phyloP scores from a whole-genome alignment of 257 asterid species.

The Nyctanthes arbortristis region DNA sequence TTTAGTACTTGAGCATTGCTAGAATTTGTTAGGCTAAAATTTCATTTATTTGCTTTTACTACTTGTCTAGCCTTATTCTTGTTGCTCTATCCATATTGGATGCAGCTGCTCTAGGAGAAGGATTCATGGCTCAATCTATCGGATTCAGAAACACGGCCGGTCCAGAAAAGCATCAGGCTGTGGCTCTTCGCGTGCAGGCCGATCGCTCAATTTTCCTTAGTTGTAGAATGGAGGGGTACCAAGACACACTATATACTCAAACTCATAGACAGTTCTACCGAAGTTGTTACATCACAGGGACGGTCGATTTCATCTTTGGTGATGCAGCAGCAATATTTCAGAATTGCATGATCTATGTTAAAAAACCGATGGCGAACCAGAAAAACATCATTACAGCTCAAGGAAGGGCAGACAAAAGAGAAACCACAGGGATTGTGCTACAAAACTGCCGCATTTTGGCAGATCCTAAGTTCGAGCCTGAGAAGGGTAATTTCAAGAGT shows the following conservation, averaged over 20 bases:
- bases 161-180: slow-evolving; percentile 86
- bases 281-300: slow-evolving; percentile 72
- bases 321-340: slow-evolving; percentile 76
- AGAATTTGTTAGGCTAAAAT: no score
- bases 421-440: slow-evolving; percentile 6
- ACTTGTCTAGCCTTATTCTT: no score
- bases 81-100: no score
- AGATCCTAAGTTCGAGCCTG: background rate
- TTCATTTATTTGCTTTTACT: no score
- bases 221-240: slow-evolving; percentile 84
- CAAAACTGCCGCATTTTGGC: slow-evolving; percentile 15
- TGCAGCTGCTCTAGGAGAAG: slow-evolving; percentile 71
- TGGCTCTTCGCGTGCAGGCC: slow-evolving; percentile 78
- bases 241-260: slow-evolving; percentile 61
- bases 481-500: background rate
- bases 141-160: slow-evolving; percentile 95
- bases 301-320: slow-evolving; percentile 76
- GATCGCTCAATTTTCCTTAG: slow-evolving; percentile 65
- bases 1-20: no score
- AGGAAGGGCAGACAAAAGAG: slow-evolving; percentile 2
- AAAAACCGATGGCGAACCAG: slow-evolving; percentile 60
- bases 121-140: slow-evolving; percentile 72
- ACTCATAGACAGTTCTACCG: slow-evolving; percentile 79
- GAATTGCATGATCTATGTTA: slow-evolving; percentile 65
- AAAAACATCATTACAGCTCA: slow-evolving; percentile 48